Evolutionary conservation across 306 rosid genomes (phyloP), one percentile per base, ranked within the genome.

Genomic region (Cicer judaicum): DNA sequence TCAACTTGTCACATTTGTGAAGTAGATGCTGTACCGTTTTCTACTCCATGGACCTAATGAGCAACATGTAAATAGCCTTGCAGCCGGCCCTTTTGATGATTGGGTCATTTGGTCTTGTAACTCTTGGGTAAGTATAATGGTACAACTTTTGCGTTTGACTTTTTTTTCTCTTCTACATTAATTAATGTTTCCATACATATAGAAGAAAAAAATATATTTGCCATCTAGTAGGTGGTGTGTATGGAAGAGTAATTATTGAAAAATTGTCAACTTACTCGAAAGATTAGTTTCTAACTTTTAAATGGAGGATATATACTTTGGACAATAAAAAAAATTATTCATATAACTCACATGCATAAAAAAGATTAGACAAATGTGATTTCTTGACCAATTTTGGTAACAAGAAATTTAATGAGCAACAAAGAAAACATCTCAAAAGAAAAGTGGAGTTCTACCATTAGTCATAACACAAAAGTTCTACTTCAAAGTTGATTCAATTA

Each of bases 401-500:
- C 38, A 55, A 55, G n/a, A 19, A 55, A 9, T 24, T 59, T 34
- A 9, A 59, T 2, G 41, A 11, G 5, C 65, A 57, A 57, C 63
- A 69, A 38, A 46, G 24, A 74, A 74, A 15, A 15, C 60, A 78
- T 54, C 49, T 36, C 66, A 10, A 64, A 16, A 55, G 61, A 77
- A 42, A 49, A 70, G 13, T 48, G 65, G 44, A 69, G 53, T 47
- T 71, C 59, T 42, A 21, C 14, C 8, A 52, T 71, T 79, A 79
- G 53, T 79, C 68, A 71, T 71, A 66, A 19, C 60, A 10, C 5
- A 67, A 42, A 11, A 39, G 36, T 42, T 18, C 53, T 80, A 57
- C 50, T 18, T 52, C 24, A 12, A 81, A 75, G 47, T 53, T 13
- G 81, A 75, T 52, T 42, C 57, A 46, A 53, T 43, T 10, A 70